These are phyloP conservation scores for Pyrenophora tritici-repentis DNA, from an alignment of 2,329 filamentous ascomycete genomes.

Conservation along the genomic window DNA sequence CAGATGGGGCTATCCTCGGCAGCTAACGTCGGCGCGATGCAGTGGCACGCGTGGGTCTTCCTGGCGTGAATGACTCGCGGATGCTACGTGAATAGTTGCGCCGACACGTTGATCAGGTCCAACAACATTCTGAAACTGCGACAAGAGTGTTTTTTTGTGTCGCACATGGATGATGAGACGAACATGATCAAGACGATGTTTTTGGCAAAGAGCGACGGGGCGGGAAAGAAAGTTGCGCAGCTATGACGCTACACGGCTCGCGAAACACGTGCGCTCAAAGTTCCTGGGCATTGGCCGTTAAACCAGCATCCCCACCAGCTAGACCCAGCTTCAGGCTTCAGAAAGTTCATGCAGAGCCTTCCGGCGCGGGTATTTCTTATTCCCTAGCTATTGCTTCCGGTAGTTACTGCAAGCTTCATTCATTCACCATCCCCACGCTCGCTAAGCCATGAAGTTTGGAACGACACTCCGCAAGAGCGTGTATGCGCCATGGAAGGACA, in stretches of 20 bases:
- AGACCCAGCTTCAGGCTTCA: slow-evolving; percentile 5
- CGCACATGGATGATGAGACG: too few relatives aligned
- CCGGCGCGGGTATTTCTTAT: slow-evolving; percentile 1
- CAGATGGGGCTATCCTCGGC: neutral
- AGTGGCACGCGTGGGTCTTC: slow-evolving; percentile 7
- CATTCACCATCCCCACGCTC: neutral
- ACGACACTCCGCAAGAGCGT: slow-evolving; percentile 80
- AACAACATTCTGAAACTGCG: too few relatives aligned
- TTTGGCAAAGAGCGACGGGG: neutral
- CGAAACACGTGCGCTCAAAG: slow-evolving; percentile 13
- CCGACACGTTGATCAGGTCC: too few relatives aligned
- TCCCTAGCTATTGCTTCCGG: slow-evolving; percentile 6
- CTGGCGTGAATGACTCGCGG: slow-evolving; percentile 11
- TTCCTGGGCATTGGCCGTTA: slow-evolving; percentile 15
- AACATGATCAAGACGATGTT: too few relatives aligned
- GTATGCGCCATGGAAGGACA: slow-evolving; percentile 86
- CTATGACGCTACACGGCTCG: slow-evolving; percentile 13
- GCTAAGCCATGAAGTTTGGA: slow-evolving; percentile 81
- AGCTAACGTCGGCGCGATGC: slow-evolving; percentile 10
- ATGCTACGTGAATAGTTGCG: too few relatives aligned
- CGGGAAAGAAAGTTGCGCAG: slow-evolving; percentile 3
- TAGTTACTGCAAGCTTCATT: slow-evolving; percentile 7
- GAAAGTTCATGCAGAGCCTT: slow-evolving; percentile 16
- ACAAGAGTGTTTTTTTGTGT: too few relatives aligned
- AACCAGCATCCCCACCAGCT: slow-evolving; percentile 7